Conservation (phyloP, 2,329 filamentous ascomycete genomes). For the Orbilia brochopaga region DNA sequence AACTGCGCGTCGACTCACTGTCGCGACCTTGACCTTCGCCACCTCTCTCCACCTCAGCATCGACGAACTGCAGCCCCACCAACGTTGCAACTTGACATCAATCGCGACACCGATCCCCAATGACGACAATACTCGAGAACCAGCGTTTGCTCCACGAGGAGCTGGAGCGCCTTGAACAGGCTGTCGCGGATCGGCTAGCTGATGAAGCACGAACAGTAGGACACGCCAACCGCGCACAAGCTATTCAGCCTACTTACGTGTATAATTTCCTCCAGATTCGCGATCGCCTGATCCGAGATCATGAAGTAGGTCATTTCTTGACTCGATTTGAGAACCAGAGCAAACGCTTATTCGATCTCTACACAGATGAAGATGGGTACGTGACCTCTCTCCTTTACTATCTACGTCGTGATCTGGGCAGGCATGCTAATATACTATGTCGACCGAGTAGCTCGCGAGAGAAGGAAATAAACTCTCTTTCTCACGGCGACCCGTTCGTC, state of each 20-base stretch:
- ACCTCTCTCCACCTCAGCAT: slow-evolving; percentile 1
- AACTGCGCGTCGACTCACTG: slow-evolving; percentile 2
- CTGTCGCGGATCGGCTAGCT: slow-evolving; percentile 82
- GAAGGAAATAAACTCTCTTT: slow-evolving; percentile 82
- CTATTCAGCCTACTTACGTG: slow-evolving; percentile 9
- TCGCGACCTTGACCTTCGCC: slow-evolving; percentile 6
- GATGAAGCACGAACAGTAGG: slow-evolving; percentile 85
- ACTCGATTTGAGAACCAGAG: slow-evolving; percentile 88
- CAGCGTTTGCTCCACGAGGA: slow-evolving; percentile 95
- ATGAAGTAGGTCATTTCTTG: slow-evolving; percentile 86
- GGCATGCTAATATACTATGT: slow-evolving; percentile 10
- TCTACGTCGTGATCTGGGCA: slow-evolving; percentile 3
- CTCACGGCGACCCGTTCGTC: slow-evolving; percentile 83
- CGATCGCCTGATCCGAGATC: slow-evolving; percentile 85
- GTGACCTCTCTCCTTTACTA: slow-evolving; percentile 16
- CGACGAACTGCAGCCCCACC: too few species aligned
- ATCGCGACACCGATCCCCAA: not conserved
- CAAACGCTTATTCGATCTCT: slow-evolving; percentile 77
- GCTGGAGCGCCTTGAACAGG: slow-evolving; percentile 92
- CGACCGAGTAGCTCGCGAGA: slow-evolving; percentile 64
- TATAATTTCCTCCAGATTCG: slow-evolving; percentile 68
- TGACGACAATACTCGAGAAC: slow-evolving; percentile 76
- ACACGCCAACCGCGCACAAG: slow-evolving; percentile 14
- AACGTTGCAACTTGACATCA: not conserved
- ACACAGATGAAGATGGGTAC: slow-evolving; percentile 73